These are phyloP conservation scores for Bathelium albidoporum DNA, from an alignment of 495 filamentous ascomycete species.

Conservation along the genomic window DNA sequence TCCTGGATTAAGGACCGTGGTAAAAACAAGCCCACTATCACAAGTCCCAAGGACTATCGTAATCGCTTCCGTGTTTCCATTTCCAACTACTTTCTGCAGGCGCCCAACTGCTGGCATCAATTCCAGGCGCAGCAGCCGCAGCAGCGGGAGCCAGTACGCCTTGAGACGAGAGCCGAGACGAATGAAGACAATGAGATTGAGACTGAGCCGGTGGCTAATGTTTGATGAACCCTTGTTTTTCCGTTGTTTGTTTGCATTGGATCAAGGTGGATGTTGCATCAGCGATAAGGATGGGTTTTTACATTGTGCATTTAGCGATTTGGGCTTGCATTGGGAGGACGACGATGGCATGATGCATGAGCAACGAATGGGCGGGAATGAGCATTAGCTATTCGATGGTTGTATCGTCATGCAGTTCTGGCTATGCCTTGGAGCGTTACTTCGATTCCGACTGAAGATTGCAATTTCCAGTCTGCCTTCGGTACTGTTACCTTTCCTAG, in stretches of 20 bases:
- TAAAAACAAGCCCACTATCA: constrained; percentile 87
- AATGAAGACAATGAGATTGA: background rate
- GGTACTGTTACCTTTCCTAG: too few relatives aligned
- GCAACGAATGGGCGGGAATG: background rate
- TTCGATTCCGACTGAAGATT: too few relatives aligned
- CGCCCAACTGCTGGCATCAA: constrained; percentile 68
- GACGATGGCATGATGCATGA: background rate
- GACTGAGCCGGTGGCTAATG: background rate
- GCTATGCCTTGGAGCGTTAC: too few relatives aligned
- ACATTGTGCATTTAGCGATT: background rate
- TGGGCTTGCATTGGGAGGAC: background rate
- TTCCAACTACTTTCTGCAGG: constrained; percentile 76
- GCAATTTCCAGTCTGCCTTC: too few relatives aligned
- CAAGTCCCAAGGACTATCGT: constrained; percentile 95
- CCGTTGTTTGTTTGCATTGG: background rate
- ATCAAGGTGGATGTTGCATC: background rate
- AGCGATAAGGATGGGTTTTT: background rate
- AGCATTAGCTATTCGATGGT: too few relatives aligned
- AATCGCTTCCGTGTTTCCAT: constrained; percentile 93
- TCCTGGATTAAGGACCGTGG: constrained; percentile 97
- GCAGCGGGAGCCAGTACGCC: constrained; percentile 30
- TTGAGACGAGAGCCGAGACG: constrained; percentile 20
- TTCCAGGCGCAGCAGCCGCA: constrained; percentile 44
- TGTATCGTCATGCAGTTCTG: too few relatives aligned
- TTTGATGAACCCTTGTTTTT: background rate